Evolutionary conservation across 1,284 basidiomycete species (phyloP).

Genomic region (Chondrostereum purpureum): DNA sequence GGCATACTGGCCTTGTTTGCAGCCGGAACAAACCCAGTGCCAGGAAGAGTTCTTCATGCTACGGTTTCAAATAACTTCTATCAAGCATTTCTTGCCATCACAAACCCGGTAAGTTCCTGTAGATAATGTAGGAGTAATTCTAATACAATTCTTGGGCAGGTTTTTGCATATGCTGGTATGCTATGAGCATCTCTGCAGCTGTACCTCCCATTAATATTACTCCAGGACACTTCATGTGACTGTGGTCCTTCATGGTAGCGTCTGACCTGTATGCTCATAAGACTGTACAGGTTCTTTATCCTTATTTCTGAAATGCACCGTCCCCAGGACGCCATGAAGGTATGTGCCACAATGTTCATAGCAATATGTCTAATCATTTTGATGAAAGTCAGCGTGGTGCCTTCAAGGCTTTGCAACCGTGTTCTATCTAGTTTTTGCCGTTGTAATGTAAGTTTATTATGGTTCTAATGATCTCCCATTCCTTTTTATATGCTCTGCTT

Average conservation of each 20-base stretch:
- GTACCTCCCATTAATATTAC: neutral
- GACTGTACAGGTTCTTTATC: conserved; percentile 41
- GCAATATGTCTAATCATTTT: neutral
- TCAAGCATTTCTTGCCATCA: conserved; percentile 47
- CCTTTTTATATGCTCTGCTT: neutral
- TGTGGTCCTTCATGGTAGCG: neutral
- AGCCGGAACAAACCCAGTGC: conserved; percentile 40
- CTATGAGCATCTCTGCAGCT: neutral
- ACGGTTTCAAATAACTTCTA: conserved; percentile 38
- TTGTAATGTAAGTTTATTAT: conserved; percentile 33
- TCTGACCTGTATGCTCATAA: neutral
- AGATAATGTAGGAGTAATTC: neutral
- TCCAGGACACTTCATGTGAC: conserved; percentile 48
- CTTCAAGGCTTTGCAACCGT: conserved; percentile 46
- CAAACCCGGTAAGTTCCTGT: conserved; percentile 35
- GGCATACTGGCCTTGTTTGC: conserved; percentile 46
- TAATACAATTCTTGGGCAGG: conserved; percentile 22
- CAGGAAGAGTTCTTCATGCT: conserved; percentile 33
- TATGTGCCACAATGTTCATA: conserved; percentile 11
- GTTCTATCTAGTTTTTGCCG: conserved; percentile 42
- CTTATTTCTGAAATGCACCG: conserved; percentile 48
- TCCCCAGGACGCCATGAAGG: conserved; percentile 52
- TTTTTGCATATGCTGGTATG: conserved; percentile 48
- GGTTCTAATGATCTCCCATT: neutral
- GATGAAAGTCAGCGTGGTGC: conserved; percentile 40